These are phyloP conservation scores for Thinopyrum elongatum DNA, from an alignment of 176 grass and related monocot genomes.

Conservation along the genomic window DNA sequence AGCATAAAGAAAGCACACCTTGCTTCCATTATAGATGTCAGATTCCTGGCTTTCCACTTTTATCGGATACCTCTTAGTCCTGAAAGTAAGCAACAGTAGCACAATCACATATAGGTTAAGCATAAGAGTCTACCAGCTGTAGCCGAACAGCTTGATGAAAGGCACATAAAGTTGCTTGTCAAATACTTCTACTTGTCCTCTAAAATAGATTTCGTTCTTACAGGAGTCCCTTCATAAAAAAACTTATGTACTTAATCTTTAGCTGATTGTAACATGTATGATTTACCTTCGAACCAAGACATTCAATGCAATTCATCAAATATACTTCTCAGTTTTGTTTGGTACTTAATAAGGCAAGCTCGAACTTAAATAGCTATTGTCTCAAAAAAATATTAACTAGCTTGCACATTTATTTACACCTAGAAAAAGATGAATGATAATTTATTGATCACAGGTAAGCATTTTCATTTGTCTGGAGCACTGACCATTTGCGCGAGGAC, in stretches of 20 bases:
- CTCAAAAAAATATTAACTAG: background rate
- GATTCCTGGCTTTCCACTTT: constrained; percentile 73
- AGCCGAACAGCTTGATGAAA: background rate
- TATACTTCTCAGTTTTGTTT: background rate
- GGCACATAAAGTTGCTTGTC: constrained; percentile 7
- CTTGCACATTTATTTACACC: background rate
- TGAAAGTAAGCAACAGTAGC: constrained; percentile 36
- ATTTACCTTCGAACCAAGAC: constrained; percentile 14
- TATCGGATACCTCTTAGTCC: constrained; percentile 95
- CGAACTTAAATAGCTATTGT: background rate
- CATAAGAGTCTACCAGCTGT: background rate
- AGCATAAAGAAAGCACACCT: constrained; percentile 71
- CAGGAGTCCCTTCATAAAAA: constrained; percentile 12
- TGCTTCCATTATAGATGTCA: constrained; percentile 78
- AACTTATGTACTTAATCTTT: background rate
- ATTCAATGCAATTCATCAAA: background rate
- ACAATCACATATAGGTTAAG: constrained; percentile 30
- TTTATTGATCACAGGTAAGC: background rate
- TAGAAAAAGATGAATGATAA: background rate
- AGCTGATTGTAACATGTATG: background rate
- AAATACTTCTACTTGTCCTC: background rate
- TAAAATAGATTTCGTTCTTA: background rate
- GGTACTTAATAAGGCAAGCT: background rate
- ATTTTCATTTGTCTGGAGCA: background rate
- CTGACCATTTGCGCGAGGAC: constrained; percentile 89